Percentiles rank a stretch among this genome's conserved stretches.
Conservation (phyloP, 202 grass and related monocot species). For the Saccharum hybrid region DNA sequence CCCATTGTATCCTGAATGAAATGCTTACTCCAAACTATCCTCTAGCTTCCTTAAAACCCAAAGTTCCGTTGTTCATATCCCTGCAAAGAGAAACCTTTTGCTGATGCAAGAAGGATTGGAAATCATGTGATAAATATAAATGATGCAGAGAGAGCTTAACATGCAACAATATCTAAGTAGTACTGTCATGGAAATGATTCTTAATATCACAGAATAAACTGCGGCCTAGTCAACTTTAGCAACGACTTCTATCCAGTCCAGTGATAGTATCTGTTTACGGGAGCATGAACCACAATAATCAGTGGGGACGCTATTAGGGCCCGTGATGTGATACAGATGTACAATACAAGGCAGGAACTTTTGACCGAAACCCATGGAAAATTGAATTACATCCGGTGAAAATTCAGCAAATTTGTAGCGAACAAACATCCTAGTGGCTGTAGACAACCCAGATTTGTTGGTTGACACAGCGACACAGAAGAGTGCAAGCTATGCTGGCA, state of each 20-base stretch:
- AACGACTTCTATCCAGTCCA: too few relatives aligned
- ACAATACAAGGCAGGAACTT: background rate
- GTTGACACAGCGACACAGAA: background rate
- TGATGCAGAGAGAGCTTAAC: background rate
- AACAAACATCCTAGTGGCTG: background rate
- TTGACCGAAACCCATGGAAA: background rate
- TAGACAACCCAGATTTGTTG: background rate
- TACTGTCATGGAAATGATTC: background rate
- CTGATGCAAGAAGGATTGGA: constrained; percentile 25
- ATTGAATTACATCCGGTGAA: background rate
- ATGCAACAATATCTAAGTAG: background rate
- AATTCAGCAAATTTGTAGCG: background rate
- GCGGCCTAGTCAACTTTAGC: background rate
- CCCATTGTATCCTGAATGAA: constrained; percentile 67
- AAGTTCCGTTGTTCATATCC: constrained; percentile 53
- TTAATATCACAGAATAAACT: background rate
- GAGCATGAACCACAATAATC: background rate
- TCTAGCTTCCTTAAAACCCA: constrained; percentile 37
- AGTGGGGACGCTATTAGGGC: background rate
- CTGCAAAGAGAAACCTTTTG: constrained; percentile 36
- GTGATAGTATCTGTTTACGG: background rate
- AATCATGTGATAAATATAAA: constrained; percentile 33
- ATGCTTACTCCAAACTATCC: constrained; percentile 36
- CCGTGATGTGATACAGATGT: too few relatives aligned
- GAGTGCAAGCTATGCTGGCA: background rate